Base-by-base conservation (phyloP, 2,329 filamentous ascomycete genomes). In the Aspergillus japonicus region DNA sequence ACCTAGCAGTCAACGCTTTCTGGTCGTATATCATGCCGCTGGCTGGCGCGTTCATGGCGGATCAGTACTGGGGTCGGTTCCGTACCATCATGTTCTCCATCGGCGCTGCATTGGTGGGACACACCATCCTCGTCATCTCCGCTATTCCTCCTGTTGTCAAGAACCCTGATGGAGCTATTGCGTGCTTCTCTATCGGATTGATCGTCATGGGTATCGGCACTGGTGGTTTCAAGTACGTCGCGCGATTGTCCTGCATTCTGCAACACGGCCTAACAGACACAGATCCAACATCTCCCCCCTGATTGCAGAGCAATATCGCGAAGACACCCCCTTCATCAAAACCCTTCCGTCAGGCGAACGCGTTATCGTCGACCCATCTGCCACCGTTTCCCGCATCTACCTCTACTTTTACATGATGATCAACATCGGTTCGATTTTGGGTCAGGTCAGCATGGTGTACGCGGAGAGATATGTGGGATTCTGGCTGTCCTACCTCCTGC, bases 381-480 rank as follows among this genome's bases (percentile, higher is more conserved):
- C 87, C 55, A 91, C 89, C 50, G 82, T 89, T 62, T 84, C 85
- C 8, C 84, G 88, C 50, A 85, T 91, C 55, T 90, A 87, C 71
- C 82, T 86, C 66, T 88, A 85, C 73, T 91, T 90, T 73, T 91
- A 91, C 75, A 80, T 89, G 58, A 83, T 87, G 69, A 88, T 90
- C 77, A 90, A 90, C 69, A 71, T 89, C 14, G 89, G 89, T 33
- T 84, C 87, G 26, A 77, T 88, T 49, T 69, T 81, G 50, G 85
- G 82, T 49, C 86, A 87, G 73, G 82, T 89, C 59, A 80, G 78
- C 68, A 91, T 89, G 85, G 87, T 87, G 35, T 92, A 90, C 69
- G 85, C 88, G 2, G 89, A 92, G 75, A 88, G 89, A 71, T 90
- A 90, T 62, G 82, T 91, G 51, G 89, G 89, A 7, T 92, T 90